A percentile compares a stretch with the other conserved stretches of the same genome.
Conservation (phyloP, 441 rosid species). For the Gossypium schwendimanii region DNA sequence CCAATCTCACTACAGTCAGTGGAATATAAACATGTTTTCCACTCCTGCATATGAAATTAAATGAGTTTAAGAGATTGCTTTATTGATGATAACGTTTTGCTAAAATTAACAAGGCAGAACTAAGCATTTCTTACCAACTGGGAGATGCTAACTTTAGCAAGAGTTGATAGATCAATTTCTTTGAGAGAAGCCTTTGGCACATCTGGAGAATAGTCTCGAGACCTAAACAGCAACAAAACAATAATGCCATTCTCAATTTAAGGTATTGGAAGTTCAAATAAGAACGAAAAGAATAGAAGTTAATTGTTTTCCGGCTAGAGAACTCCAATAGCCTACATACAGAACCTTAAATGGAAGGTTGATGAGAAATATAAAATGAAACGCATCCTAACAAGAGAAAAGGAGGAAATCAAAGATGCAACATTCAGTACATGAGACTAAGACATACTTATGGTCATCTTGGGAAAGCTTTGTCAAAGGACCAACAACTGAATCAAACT, state of each 20-base stretch:
- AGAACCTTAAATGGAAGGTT: neutral
- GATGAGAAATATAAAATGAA: slow-evolving; percentile 2
- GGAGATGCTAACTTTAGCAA: slow-evolving; percentile 47
- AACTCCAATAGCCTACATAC: neutral
- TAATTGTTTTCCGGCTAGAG: neutral
- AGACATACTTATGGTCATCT: slow-evolving; percentile 58
- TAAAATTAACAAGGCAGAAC: slow-evolving; percentile 15
- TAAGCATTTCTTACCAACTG: slow-evolving; percentile 54
- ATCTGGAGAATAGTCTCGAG: slow-evolving; percentile 48
- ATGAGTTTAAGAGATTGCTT: slow-evolving; percentile 8
- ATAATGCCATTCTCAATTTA: slow-evolving; percentile 7
- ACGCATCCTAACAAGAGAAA: slow-evolving; percentile 3
- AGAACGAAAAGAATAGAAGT: neutral
- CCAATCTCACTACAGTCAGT: slow-evolving; percentile 92
- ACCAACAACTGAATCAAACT: slow-evolving; percentile 74
- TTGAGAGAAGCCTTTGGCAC: slow-evolving; percentile 39
- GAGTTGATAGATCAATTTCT: slow-evolving; percentile 39
- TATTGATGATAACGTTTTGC: slow-evolving; percentile 5
- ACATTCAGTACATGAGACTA: slow-evolving; percentile 6
- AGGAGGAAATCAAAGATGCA: neutral
- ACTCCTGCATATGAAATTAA: slow-evolving; percentile 47
- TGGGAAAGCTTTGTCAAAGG: slow-evolving; percentile 67
- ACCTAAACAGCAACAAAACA: slow-evolving; percentile 36
- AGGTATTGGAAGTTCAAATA: slow-evolving; percentile 14
- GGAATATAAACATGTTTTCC: slow-evolving; percentile 70